These are phyloP conservation scores for Globisporangium sylvaticum DNA, from an alignment of 352 stramenopile species.

Conservation along the genomic window DNA sequence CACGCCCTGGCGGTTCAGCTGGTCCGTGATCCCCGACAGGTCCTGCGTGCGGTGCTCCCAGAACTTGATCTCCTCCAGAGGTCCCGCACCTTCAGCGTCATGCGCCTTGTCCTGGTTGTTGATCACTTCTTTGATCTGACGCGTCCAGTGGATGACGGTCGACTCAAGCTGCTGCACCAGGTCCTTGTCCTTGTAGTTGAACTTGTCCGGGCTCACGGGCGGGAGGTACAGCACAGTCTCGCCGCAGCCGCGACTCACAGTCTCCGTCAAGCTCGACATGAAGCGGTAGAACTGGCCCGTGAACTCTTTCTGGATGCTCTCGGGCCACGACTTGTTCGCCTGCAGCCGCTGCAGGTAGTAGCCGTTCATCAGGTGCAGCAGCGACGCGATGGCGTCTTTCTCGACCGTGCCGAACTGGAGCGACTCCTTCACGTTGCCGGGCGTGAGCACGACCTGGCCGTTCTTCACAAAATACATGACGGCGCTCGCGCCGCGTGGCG, in stretches of 20 bases:
- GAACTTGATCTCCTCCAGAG: constrained; percentile 95
- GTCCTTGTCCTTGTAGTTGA: constrained; percentile 92
- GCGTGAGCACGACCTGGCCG: constrained; percentile 59
- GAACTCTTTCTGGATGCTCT: constrained; percentile 94
- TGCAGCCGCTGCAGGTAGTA: constrained; percentile 82
- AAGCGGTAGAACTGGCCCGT: constrained; percentile 93
- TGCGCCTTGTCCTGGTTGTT: constrained; percentile 94
- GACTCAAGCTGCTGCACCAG: constrained; percentile 94
- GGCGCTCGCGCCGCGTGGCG: constrained; percentile 37
- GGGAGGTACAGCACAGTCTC: constrained; percentile 94
- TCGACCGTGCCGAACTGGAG: constrained; percentile 79
- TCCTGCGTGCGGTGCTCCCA: constrained; percentile 92
- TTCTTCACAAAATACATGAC: constrained; percentile 91
- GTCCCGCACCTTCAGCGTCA: constrained; percentile 87
- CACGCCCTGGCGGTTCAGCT: constrained; percentile 89
- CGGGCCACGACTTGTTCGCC: constrained; percentile 83
- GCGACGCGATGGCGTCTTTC: constrained; percentile 71
- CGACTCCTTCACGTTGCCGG: constrained; percentile 45
- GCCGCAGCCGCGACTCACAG: constrained; percentile 83
- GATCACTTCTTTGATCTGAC: constrained; percentile 96
- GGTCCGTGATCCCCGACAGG: constrained; percentile 91
- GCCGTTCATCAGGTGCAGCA: constrained; percentile 84
- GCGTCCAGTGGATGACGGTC: constrained; percentile 95
- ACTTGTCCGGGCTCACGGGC: constrained; percentile 71
- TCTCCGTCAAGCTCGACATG: constrained; percentile 94